These are phyloP conservation scores for Emmonsia crescens DNA, from an alignment of 2,329 filamentous ascomycete genomes.

Conservation along the genomic window DNA sequence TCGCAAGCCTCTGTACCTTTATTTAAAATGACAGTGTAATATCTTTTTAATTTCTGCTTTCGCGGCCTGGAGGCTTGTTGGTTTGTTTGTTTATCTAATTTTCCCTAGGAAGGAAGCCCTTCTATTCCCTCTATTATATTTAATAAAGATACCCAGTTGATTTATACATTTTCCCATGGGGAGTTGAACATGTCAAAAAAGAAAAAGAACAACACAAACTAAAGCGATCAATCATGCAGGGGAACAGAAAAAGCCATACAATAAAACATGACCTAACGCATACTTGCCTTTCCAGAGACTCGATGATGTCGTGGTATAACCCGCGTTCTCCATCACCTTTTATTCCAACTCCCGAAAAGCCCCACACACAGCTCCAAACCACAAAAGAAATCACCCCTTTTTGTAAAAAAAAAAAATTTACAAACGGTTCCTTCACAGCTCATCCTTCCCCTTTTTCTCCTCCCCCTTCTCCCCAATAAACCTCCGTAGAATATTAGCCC, in stretches of 20 bases:
- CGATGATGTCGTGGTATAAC: not conserved
- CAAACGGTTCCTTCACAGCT: constrained; percentile 45
- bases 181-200: not conserved
- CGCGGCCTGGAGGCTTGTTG: not conserved
- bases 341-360: not conserved
- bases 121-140: not conserved
- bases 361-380: not conserved
- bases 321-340: not conserved
- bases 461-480: constrained; percentile 56
- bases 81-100: not conserved
- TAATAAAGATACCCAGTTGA: not conserved
- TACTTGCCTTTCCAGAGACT: not conserved
- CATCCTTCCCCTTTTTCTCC: constrained; percentile 52
- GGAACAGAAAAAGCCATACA: not conserved
- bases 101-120: not conserved
- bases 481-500: constrained; percentile 76
- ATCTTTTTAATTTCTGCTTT: not conserved
- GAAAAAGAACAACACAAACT: not conserved
- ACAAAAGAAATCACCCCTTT: not conserved
- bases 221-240: not conserved
- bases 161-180: not conserved
- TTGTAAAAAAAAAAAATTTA: not conserved
- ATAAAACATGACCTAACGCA: not conserved
- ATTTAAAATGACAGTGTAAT: not conserved
- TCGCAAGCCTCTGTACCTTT: not conserved